Conservation (phyloP, 495 filamentous ascomycete genomes). For the Parathielavia hyrcaniae region DNA sequence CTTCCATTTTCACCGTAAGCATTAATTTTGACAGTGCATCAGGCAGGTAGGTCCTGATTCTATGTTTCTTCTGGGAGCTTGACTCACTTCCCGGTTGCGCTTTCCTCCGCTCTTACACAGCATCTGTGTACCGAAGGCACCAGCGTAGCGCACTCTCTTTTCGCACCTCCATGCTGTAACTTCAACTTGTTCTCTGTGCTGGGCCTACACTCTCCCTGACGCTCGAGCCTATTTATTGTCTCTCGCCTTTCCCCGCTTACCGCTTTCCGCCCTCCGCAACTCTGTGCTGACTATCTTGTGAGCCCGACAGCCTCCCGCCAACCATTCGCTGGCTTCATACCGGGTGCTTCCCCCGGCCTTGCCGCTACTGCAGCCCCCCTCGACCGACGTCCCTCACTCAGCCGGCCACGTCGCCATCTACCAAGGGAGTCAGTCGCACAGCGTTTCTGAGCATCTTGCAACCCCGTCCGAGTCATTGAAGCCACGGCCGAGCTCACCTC, state of each 20-base stretch:
- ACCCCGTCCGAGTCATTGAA: background rate
- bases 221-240: background rate
- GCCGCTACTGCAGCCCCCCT: background rate
- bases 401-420: slow-evolving; percentile 6
- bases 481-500: background rate
- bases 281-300: background rate
- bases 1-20: slow-evolving; percentile 14
- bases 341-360: background rate
- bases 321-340: slow-evolving; percentile 2
- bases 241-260: no score
- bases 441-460: background rate
- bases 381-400: background rate
- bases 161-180: no score
- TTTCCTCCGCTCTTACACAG: background rate
- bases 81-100: background rate
- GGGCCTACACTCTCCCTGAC: background rate
- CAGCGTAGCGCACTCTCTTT: no score
- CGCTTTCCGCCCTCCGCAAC: background rate
- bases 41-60: background rate
- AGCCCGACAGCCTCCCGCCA: background rate
- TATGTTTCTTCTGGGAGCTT: background rate
- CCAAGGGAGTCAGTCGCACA: slow-evolving; percentile 3
- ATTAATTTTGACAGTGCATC: slow-evolving; percentile 2
- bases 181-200: background rate
- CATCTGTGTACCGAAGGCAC: background rate